phyloP scores from a whole-genome alignment of 1,284 basidiomycete genomes.

The Boletus mariae region DNA sequence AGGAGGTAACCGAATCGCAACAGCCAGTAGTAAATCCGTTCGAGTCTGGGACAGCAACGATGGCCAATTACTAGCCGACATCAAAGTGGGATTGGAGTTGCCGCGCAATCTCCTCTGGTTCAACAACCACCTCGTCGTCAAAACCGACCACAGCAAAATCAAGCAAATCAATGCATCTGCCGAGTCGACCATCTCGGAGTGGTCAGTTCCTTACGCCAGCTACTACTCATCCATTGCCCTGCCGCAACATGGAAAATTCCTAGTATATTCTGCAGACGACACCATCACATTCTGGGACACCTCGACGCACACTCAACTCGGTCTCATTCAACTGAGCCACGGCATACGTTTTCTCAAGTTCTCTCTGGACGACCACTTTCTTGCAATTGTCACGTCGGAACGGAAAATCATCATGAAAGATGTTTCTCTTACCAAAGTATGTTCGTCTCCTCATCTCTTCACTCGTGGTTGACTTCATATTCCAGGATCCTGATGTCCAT shows the following conservation, averaged over 20 bases:
- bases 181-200: neutral
- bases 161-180: neutral
- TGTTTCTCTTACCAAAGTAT: constrained; percentile 2
- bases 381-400: neutral
- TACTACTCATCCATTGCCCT: constrained; percentile 10
- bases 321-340: neutral
- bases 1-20: constrained; percentile 9
- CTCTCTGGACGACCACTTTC: constrained; percentile 3
- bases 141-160: constrained; percentile 4
- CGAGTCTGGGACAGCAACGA: neutral
- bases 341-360: constrained; percentile 5
- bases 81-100: neutral
- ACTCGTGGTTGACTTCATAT: neutral
- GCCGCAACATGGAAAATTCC: constrained; percentile 2
- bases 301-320: neutral
- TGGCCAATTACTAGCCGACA: neutral
- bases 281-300: constrained; percentile 2
- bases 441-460: neutral
- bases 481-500: neutral
- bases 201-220: constrained; percentile 5
- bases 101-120: constrained; percentile 11
- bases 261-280: constrained; percentile 1
- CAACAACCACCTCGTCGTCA: neutral
- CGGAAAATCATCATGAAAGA: neutral
- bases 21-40: constrained; percentile 8